Evolutionary conservation across 805 yeast species (phyloP).

Genomic region (Hyphopichia homilentoma): DNA sequence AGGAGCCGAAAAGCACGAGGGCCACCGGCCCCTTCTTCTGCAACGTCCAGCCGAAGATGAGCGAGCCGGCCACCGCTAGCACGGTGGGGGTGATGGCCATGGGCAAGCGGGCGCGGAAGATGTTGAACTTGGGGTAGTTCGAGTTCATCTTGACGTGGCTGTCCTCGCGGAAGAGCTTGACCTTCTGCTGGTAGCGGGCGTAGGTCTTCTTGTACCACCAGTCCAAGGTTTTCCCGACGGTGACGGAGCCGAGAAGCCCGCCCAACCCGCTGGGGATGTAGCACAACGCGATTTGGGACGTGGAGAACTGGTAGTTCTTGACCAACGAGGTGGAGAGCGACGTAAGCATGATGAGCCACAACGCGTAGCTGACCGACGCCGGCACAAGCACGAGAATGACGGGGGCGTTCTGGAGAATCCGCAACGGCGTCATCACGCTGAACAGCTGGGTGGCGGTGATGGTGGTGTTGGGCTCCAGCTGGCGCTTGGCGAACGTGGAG

Average conservation of each 20-base stretch:
- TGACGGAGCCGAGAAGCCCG: constrained; percentile 53
- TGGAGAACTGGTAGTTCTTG: constrained; percentile 43
- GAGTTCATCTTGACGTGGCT: constrained; percentile 1
- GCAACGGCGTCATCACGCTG: constrained; percentile 29
- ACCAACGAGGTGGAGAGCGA: constrained; percentile 54
- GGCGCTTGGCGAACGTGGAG: constrained; percentile 14
- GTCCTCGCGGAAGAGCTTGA: constrained; percentile 15
- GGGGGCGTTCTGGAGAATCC: constrained; percentile 37
- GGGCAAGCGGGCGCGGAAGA: constrained; percentile 49
- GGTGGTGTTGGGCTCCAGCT: constrained; percentile 20
- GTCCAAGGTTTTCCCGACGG: constrained; percentile 55
- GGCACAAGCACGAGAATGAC: constrained; percentile 50
- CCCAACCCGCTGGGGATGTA: constrained; percentile 71
- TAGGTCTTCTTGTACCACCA: constrained; percentile 33
- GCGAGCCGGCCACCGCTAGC: constrained; percentile 34
- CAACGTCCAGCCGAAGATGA: constrained; percentile 72
- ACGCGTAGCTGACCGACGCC: constrained; percentile 55
- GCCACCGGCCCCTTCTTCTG: constrained; percentile 43
- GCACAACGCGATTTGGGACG: constrained; percentile 59
- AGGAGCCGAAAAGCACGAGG: constrained; percentile 51
- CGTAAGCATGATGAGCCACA: constrained; percentile 64
- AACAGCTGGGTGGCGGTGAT: constrained; percentile 4
- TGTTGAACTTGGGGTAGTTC: constrained; percentile 37
- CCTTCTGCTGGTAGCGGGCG: background rate
- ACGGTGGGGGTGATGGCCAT: constrained; percentile 37